A percentile compares a stretch with the other conserved stretches of the same genome.
Conservation (phyloP, 1,284 basidiomycete genomes). For the Amylostereum areolatum region DNA sequence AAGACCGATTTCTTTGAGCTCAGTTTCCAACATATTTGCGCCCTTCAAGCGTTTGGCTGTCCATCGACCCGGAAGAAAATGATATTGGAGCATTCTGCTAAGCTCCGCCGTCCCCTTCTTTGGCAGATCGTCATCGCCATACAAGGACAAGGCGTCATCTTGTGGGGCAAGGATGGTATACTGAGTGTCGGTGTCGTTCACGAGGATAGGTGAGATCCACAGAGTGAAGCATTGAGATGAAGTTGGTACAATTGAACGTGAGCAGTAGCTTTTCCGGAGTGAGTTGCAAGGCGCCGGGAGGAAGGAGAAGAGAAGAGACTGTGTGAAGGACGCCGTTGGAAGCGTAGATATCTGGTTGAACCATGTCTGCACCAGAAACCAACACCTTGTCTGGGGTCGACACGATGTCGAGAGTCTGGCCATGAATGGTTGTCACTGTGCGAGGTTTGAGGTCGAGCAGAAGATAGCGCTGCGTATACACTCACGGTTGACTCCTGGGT, state of each 20-base stretch:
- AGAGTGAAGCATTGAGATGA: constrained; percentile 84
- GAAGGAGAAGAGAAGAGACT: constrained; percentile 78
- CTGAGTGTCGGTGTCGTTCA: constrained; percentile 68
- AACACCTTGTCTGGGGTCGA: constrained; percentile 46
- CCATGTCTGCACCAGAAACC: constrained; percentile 61
- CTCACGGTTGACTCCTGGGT: constrained; percentile 50
- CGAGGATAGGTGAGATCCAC: constrained; percentile 71
- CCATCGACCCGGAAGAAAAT: constrained; percentile 81
- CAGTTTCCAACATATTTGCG: constrained; percentile 75
- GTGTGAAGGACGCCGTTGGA: constrained; percentile 95
- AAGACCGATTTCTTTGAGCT: constrained; percentile 64
- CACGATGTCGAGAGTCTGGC: constrained; percentile 58
- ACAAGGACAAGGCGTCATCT: constrained; percentile 76
- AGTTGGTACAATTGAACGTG: constrained; percentile 84
- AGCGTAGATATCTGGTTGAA: constrained; percentile 79
- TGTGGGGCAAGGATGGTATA: constrained; percentile 86
- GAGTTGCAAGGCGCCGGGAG: constrained; percentile 68
- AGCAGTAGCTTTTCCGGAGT: constrained; percentile 93
- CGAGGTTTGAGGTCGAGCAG: constrained; percentile 4
- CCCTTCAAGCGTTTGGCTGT: constrained; percentile 62
- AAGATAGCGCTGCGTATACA: constrained; percentile 4
- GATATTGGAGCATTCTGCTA: constrained; percentile 69
- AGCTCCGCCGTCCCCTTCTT: constrained; percentile 61
- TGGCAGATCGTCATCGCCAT: constrained; percentile 50
- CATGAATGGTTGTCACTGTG: constrained; percentile 69